These are phyloP conservation scores for Hansenula sp. DNA, from an alignment of 1,139 yeast species.

Conservation along the genomic window DNA sequence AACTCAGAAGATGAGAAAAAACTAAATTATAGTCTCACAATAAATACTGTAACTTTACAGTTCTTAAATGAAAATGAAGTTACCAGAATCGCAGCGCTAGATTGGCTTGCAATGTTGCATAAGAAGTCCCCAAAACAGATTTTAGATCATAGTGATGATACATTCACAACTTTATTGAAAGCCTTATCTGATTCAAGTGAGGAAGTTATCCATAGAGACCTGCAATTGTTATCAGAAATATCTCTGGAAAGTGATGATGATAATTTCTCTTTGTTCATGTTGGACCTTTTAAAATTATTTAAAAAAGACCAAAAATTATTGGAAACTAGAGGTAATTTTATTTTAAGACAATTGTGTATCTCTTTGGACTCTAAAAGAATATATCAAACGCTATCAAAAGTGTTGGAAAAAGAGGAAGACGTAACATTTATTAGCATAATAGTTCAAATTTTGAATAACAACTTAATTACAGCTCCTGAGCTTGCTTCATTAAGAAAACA, in stretches of 20 bases:
- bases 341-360: slow-evolving; percentile 78
- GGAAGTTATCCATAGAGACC: slow-evolving; percentile 72
- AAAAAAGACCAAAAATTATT: slow-evolving; percentile 59
- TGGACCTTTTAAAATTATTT: slow-evolving; percentile 64
- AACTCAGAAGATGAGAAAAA: slow-evolving; percentile 29
- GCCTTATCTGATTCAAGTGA: slow-evolving; percentile 86
- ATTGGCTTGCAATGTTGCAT: slow-evolving; percentile 87
- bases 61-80: slow-evolving; percentile 70
- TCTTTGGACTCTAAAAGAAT: slow-evolving; percentile 80
- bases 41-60: slow-evolving; percentile 57
- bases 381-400: slow-evolving; percentile 75
- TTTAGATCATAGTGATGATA: slow-evolving; percentile 56
- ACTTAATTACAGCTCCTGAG: slow-evolving; percentile 85
- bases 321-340: slow-evolving; percentile 76
- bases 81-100: slow-evolving; percentile 80
- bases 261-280: slow-evolving; percentile 73
- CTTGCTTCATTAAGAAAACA: slow-evolving; percentile 64
- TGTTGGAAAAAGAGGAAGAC: slow-evolving; percentile 58
- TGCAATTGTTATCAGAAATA: slow-evolving; percentile 74
- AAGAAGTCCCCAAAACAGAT: slow-evolving; percentile 63
- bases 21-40: slow-evolving; percentile 54
- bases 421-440: slow-evolving; percentile 73
- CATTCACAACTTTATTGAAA: slow-evolving; percentile 73
- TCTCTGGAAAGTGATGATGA: slow-evolving; percentile 74
- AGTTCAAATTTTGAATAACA: slow-evolving; percentile 84